Conservation (phyloP, 495 filamentous ascomycete genomes). For the Massariosphaeria phaeospora region DNA sequence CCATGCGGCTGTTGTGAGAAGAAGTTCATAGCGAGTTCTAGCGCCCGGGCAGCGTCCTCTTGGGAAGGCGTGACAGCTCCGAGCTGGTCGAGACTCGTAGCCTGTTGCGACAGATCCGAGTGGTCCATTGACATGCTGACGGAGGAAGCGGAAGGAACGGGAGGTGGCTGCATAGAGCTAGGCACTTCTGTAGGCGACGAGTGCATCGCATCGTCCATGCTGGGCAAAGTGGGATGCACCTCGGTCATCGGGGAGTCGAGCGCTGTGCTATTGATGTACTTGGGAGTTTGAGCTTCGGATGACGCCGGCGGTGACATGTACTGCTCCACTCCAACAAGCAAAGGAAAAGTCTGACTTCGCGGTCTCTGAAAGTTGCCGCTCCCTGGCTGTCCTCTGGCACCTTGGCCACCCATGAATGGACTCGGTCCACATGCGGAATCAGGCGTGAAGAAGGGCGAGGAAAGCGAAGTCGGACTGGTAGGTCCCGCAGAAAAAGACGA, state of each 20-base stretch:
- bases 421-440: conserved; percentile 57
- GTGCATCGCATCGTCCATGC: conserved; percentile 50
- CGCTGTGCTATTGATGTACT: conserved; percentile 55
- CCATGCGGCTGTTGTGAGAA: conserved; percentile 68
- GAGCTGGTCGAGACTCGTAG: conserved; percentile 32
- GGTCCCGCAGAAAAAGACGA: conserved; percentile 69
- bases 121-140: conserved; percentile 16
- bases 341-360: conserved; percentile 88
- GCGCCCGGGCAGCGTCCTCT: conserved; percentile 80
- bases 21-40: conserved; percentile 81
- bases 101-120: not conserved
- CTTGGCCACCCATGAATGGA: conserved; percentile 64
- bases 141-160: conserved; percentile 27
- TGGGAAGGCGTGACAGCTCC: conserved; percentile 56
- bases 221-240: conserved; percentile 45
- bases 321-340: conserved; percentile 56
- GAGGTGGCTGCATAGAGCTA: conserved; percentile 49
- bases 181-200: conserved; percentile 43
- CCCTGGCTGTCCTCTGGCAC: conserved; percentile 55
- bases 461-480: conserved; percentile 61
- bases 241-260: conserved; percentile 69
- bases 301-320: conserved; percentile 61
- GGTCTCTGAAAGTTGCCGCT: conserved; percentile 63
- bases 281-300: conserved; percentile 61
- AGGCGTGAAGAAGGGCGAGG: conserved; percentile 76